Base-by-base conservation (phyloP, 2,329 filamentous ascomycete genomes). In the Alternaria panax region DNA sequence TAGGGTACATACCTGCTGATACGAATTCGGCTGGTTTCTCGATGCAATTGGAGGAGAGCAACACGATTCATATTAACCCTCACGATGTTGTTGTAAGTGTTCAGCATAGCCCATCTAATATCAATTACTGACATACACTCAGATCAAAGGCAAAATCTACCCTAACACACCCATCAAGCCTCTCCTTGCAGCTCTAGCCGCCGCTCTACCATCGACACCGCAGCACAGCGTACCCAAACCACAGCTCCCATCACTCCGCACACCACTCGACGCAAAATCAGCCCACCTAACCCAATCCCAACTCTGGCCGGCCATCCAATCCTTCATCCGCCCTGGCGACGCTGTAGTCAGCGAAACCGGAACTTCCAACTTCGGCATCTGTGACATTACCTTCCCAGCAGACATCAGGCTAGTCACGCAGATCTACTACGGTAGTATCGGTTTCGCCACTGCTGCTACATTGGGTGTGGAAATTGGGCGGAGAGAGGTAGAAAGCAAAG, bases 381-480 rank as follows among this genome's bases (percentile, higher is more conserved):
- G 73, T 45, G 75, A 79, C 57, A 71, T 72, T 20, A 56, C 25
- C 6, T 76, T 78, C 57, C 76, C 76, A 0, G 32, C 59, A 1
- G 53, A 65, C 30, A 63, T 68, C 7, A 69, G 68, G 2, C 78
- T 75, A 65, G 68, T 78, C 36, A 74, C 78, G 5, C 80, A 81
- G 57, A 78, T 77, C 30, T 81, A 81, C 71, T 82, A 80, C 63
- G 78, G 79, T 47, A 76, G 72, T 54, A 82, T 82, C 54, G 80
- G 80, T 2, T 82, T 73, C 57, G 79, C 80, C 3, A 77, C 75
- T 2, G 78, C 79, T 6, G 79, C 80, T 0, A 75, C 80, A 1
- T 70, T 82, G 4, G 80, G 80, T 14, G 72, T 73, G 1, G 80
- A 80, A 24, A 57, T 80, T 0, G 88, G 88, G 0, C 80, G 84